Evolutionary conservation across 148 eudicot species (phyloP).

Genomic region (Beta vulgaris): DNA sequence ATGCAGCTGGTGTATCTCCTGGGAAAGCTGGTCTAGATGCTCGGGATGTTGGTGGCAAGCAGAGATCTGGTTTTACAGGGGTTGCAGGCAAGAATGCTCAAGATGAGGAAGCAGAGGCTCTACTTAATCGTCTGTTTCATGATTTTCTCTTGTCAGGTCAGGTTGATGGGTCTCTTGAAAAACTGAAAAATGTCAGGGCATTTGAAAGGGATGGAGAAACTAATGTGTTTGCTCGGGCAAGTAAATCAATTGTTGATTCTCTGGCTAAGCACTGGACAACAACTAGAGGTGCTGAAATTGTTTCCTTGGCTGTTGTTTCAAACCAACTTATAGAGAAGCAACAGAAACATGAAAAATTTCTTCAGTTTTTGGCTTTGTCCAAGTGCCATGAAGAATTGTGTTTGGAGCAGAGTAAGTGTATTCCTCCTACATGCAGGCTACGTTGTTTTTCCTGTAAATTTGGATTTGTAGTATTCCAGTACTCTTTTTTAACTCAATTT

Average conservation of each 20-base stretch:
- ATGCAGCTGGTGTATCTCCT: conserved; percentile 48
- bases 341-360: conserved; percentile 88
- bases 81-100: conserved; percentile 60
- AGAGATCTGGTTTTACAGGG: conserved; percentile 47
- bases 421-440: neutral
- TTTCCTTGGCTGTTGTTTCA: conserved; percentile 64
- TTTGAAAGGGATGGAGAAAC: conserved; percentile 93
- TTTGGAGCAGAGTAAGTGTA: conserved; percentile 65
- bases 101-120: conserved; percentile 90
- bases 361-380: conserved; percentile 90
- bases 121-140: conserved; percentile 67
- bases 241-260: conserved; percentile 92
- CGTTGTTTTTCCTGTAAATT: neutral
- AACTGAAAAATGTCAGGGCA: conserved; percentile 67
- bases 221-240: conserved; percentile 75
- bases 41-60: conserved; percentile 49
- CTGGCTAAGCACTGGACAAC: conserved; percentile 98
- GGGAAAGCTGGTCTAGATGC: conserved; percentile 58
- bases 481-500: neutral
- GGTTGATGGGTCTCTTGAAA: conserved; percentile 63
- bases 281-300: conserved; percentile 92
- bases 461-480: neutral
- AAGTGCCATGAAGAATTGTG: conserved; percentile 93
- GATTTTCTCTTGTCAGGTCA: conserved; percentile 72
- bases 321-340: conserved; percentile 81